These are phyloP conservation scores for Leishmania tarentolae DNA, from an alignment of 208 protist species.

Conservation along the genomic window DNA sequence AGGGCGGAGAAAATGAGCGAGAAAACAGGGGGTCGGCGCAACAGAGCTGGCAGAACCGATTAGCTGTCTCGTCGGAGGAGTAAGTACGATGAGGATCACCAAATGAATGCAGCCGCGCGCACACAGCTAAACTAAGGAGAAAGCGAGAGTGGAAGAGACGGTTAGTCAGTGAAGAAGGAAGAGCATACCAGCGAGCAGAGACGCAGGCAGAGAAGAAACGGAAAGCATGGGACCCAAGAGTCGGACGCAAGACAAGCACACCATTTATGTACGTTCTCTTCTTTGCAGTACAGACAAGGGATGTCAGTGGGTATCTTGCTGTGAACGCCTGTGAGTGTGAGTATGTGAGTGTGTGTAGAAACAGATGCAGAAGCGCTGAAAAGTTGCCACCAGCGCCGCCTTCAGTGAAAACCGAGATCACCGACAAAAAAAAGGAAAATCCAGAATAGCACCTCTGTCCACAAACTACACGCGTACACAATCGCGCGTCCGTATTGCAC, in stretches of 20 bases:
- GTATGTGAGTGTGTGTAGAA: not conserved
- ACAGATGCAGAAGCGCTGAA: not conserved
- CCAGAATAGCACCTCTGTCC: not conserved
- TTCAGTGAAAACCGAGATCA: not conserved
- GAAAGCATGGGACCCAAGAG: not conserved
- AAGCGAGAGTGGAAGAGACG: not conserved
- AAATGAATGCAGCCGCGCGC: conserved; percentile 10
- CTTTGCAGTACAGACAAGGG: not conserved
- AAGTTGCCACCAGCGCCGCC: not conserved
- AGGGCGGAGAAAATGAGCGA: conserved; percentile 20
- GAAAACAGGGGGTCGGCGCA: not conserved
- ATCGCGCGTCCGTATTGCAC: not conserved
- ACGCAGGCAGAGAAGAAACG: not conserved
- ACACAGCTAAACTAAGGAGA: not conserved
- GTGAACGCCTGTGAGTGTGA: not conserved
- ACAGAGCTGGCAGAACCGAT: not conserved
- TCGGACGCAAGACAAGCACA: not conserved
- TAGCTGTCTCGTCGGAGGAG: not conserved
- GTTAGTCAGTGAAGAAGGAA: not conserved
- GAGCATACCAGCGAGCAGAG: not conserved
- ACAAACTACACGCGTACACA: not conserved
- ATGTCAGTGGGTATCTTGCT: not conserved
- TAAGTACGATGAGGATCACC: conserved; percentile 1
- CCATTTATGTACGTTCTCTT: not conserved
- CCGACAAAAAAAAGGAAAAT: not conserved